phyloP scores from a whole-genome alignment of 192 early-diverging fungal genomes.

The Physocladia obscura region DNA sequence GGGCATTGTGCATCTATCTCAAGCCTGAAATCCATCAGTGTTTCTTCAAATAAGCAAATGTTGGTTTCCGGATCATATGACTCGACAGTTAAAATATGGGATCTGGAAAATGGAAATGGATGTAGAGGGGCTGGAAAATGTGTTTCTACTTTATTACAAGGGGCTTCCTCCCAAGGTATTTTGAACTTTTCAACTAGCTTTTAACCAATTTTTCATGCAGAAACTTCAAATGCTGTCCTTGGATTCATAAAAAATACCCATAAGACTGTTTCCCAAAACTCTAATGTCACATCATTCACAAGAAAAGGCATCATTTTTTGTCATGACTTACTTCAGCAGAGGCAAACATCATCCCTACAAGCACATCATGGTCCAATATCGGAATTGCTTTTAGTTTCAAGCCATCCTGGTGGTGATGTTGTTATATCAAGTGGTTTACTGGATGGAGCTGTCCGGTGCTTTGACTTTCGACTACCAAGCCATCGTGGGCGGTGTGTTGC shows the following conservation, averaged over 20 bases:
- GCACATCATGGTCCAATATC: conserved; percentile 27
- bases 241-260: conserved; percentile 1
- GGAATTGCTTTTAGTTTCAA: background rate
- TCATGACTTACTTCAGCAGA: background rate
- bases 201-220: background rate
- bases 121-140: background rate
- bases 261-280: background rate
- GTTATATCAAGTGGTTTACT: conserved; percentile 13
- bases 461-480: conserved; percentile 18
- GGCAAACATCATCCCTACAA: conserved; percentile 12
- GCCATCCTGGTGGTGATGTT: conserved; percentile 6
- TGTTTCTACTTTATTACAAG: conserved; percentile 2
- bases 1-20: conserved; percentile 14
- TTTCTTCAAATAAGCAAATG: background rate
- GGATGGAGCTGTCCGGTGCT: conserved; percentile 23
- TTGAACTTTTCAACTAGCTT: background rate
- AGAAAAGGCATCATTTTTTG: background rate
- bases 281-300: background rate
- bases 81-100: conserved; percentile 1
- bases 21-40: background rate
- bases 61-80: conserved; percentile 13
- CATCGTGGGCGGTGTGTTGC: conserved; percentile 14
- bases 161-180: background rate
- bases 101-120: background rate
- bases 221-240: conserved; percentile 7